Evolutionary conservation across 331 rosid genomes (phyloP), one percentile per base, ranked within the genome.

Genomic region (Cydonia oblonga): DNA sequence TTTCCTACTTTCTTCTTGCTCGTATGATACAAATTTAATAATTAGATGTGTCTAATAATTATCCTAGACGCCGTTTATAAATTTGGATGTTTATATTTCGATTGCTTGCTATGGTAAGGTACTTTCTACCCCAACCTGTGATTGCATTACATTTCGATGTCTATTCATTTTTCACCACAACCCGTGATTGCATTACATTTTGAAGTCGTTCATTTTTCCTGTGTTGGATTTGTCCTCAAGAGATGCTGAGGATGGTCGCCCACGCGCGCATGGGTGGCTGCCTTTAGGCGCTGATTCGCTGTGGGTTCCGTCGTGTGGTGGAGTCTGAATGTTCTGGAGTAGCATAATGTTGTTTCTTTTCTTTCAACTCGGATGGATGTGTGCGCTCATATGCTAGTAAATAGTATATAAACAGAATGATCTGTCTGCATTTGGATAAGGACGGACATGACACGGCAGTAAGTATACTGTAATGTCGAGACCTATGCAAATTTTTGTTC

Each of bases 1-100:
- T 74, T 75, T 56, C 79, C 75, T 73, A 52, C 68, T 54, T 44
- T 61, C 57, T 80, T 74, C 58, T 74, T 68, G 13, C 32, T 32
- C 18, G 60, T 62, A 61, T 12, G 5, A 49, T 71, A 54, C 70
- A 64, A 30, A 24, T 56, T 42, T 59, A 49, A 35, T 71, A 30
- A 38, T 9, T 38, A 2, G 42, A 9, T 3, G 13, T 38, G 42
- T 38, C 42, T 38, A 38, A 38, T 38, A 38, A 38, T 38, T 38
- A 38, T 10, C 42, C 42, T 38, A 38, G 42, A 38, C 42, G 42
- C 42, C 4, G 42, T 38, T 38, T 9, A 38, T 38, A 38, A 38
- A 10, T 38, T 9, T 38, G 25, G 28, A 58, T 57, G 33, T 25
- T 69, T 13, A n/a, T 69, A 15, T 35, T 30, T 69, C 3, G 54